phyloP scores from a whole-genome alignment of 768 basidiomycete genomes.

The Ramaria sp. region DNA sequence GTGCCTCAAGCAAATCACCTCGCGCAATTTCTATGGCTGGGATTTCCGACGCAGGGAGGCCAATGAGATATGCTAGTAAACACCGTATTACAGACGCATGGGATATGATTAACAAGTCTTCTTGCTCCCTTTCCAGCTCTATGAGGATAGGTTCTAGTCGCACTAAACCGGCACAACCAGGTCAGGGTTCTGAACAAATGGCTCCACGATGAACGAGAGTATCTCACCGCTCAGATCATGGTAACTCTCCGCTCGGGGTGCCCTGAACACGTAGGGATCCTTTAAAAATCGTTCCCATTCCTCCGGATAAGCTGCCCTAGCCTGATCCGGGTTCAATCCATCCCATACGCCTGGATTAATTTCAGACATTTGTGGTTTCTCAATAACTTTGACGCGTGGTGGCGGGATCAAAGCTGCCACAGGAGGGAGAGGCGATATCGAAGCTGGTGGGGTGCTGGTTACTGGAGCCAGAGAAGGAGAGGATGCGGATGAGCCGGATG shows the following conservation, averaged over 20 bases:
- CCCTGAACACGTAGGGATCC: slow-evolving; percentile 89
- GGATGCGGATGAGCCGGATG: slow-evolving; percentile 15
- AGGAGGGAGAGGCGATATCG: slow-evolving; percentile 1
- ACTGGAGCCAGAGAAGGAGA: slow-evolving; percentile 8
- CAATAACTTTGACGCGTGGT: slow-evolving; percentile 69
- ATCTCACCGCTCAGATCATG: slow-evolving; percentile 78
- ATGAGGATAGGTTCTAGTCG: slow-evolving; percentile 88
- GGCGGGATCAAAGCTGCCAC: slow-evolving; percentile 8
- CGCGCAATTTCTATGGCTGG: slow-evolving; percentile 96
- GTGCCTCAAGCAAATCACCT: slow-evolving; percentile 79
- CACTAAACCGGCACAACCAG: slow-evolving; percentile 34
- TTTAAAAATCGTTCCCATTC: slow-evolving; percentile 90
- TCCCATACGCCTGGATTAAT: slow-evolving; percentile 99
- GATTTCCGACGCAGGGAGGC: slow-evolving; percentile 90
- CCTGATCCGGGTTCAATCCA: slow-evolving; percentile 83
- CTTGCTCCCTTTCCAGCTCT: slow-evolving; percentile 88
- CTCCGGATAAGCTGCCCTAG: slow-evolving; percentile 79
- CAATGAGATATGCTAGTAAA: slow-evolving; percentile 85
- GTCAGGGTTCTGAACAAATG: background rate
- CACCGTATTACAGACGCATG: slow-evolving; percentile 97
- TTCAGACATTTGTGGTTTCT: slow-evolving; percentile 95
- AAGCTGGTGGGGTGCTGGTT: background rate
- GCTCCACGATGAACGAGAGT: background rate
- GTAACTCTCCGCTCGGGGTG: slow-evolving; percentile 92
- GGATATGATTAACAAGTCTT: slow-evolving; percentile 92